phyloP scores from a whole-genome alignment of 306 rosid genomes.

The Styphnolobium japonicum region DNA sequence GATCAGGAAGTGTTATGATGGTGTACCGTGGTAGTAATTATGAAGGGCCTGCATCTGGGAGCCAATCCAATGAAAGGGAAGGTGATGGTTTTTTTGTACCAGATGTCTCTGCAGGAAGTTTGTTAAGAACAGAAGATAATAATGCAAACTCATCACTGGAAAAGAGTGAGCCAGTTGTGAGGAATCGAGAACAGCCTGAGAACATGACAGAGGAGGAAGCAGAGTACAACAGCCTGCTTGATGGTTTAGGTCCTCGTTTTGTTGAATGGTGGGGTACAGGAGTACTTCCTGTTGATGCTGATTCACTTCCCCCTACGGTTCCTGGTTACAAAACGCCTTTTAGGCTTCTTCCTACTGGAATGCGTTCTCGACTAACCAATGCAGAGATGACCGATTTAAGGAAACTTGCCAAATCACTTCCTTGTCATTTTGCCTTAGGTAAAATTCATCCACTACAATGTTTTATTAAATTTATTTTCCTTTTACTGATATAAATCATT shows the following conservation, averaged over 20 bases:
- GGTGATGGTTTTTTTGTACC: constrained; percentile 62
- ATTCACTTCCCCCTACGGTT: constrained; percentile 69
- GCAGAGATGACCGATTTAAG: constrained; percentile 88
- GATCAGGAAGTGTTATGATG: constrained; percentile 92
- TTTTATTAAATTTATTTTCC: constrained; percentile 9
- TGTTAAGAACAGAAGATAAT: constrained; percentile 18
- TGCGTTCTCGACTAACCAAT: constrained; percentile 87
- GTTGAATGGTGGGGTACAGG: constrained; percentile 98
- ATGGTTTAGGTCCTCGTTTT: constrained; percentile 94
- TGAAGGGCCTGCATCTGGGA: constrained; percentile 58
- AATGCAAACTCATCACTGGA: constrained; percentile 36
- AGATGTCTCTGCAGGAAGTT: constrained; percentile 55
- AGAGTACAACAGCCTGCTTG: constrained; percentile 73
- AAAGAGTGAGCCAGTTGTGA: constrained; percentile 40
- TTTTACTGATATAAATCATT: constrained; percentile 20
- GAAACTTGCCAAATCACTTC: constrained; percentile 75
- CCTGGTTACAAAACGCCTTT: constrained; percentile 93
- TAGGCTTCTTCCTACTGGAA: constrained; percentile 92
- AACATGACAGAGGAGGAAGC: constrained; percentile 72
- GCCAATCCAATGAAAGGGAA: constrained; percentile 48
- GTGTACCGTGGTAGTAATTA: constrained; percentile 88
- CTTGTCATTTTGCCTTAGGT: constrained; percentile 98
- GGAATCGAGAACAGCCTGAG: constrained; percentile 26
- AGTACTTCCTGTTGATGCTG: constrained; percentile 93
- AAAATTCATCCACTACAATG: constrained; percentile 22